Conservation (phyloP, 352 stramenopile genomes). For the Globisporangium acanthophoron region DNA sequence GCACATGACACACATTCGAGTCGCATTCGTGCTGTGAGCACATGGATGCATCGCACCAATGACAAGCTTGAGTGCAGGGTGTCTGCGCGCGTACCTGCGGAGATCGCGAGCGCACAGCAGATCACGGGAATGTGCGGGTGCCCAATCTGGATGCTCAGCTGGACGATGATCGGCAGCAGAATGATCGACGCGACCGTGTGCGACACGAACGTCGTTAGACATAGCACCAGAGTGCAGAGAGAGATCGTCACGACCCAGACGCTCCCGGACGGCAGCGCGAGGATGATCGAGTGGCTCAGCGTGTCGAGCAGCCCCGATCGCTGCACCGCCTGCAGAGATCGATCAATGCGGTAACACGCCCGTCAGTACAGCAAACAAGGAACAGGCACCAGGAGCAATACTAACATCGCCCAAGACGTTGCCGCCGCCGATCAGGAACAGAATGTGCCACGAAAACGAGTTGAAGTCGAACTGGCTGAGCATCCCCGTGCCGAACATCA, state of each 20-base stretch:
- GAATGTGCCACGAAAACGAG: constrained; percentile 92
- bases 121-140: constrained; percentile 85
- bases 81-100: constrained; percentile 46
- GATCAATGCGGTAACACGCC: background rate
- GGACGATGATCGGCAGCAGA: constrained; percentile 88
- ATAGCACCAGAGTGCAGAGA: constrained; percentile 83
- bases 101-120: constrained; percentile 82
- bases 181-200: constrained; percentile 92
- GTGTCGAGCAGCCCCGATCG: constrained; percentile 79
- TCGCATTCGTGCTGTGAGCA: no score
- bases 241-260: constrained; percentile 85
- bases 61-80: no score
- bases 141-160: constrained; percentile 84
- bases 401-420: constrained; percentile 89
- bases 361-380: background rate
- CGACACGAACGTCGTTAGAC: constrained; percentile 91
- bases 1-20: background rate
- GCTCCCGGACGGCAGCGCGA: constrained; percentile 69
- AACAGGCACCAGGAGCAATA: constrained; percentile 14
- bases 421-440: constrained; percentile 90
- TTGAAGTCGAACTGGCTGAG: constrained; percentile 93
- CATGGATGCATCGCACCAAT: no score
- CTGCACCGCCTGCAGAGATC: constrained; percentile 52
- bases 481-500: constrained; percentile 87
- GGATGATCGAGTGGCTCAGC: constrained; percentile 77